These are phyloP conservation scores for Magnusiomyces fungicola DNA, from an alignment of 1,139 yeast genomes.

Conservation along the genomic window DNA sequence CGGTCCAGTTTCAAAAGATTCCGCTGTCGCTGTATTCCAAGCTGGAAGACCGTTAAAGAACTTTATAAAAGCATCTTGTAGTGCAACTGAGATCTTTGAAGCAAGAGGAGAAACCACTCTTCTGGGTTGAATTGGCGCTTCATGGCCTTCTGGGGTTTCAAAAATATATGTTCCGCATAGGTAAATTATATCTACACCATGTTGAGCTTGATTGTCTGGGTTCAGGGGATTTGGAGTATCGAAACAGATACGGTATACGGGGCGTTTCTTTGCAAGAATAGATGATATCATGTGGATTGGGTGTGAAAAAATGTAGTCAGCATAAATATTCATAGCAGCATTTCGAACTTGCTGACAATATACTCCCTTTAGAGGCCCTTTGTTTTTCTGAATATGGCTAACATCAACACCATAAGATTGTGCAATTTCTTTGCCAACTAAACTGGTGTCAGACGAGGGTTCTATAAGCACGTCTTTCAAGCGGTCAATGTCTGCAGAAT, in stretches of 20 bases:
- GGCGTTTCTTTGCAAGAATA: neutral
- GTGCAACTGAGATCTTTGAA: neutral
- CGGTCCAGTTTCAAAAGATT: too few relatives aligned
- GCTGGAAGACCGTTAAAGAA: neutral
- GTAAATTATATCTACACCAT: constrained; percentile 15
- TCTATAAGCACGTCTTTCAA: too few relatives aligned
- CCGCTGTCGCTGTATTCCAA: too few relatives aligned
- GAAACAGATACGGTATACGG: constrained; percentile 8
- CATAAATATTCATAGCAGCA: constrained; percentile 7
- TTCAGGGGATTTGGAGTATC: constrained; percentile 14
- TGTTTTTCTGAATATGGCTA: neutral
- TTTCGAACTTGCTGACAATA: too few relatives aligned
- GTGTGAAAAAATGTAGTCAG: constrained; percentile 12
- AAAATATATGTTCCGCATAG: constrained; percentile 10
- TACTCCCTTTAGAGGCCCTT: too few relatives aligned
- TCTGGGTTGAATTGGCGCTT: neutral
- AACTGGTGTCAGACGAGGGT: neutral
- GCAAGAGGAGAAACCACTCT: too few relatives aligned
- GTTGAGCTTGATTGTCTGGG: constrained; percentile 7
- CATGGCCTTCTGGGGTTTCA: neutral
- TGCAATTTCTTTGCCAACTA: constrained; percentile 3
- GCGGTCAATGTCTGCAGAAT: neutral
- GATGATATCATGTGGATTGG: constrained; percentile 8
- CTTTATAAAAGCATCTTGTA: neutral
- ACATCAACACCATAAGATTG: neutral